phyloP scores from a whole-genome alignment of 73 alveolate species.

The Blepharisma stoltei region DNA sequence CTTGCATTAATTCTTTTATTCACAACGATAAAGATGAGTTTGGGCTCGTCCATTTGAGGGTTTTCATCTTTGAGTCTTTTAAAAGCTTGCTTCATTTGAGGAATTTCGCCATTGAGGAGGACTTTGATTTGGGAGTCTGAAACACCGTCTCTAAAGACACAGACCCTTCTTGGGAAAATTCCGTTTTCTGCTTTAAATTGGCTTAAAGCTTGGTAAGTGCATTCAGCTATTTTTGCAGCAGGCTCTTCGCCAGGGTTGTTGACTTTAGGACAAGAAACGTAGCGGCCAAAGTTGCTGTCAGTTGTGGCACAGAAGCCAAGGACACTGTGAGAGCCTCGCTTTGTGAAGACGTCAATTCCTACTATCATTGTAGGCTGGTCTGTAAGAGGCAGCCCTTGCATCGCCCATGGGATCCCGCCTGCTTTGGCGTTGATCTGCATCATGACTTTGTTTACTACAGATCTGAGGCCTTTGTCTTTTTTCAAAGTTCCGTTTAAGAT shows the following conservation, averaged over 20 bases:
- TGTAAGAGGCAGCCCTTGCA: constrained; percentile 77
- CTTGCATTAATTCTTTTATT: constrained; percentile 70
- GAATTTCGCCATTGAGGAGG: constrained; percentile 55
- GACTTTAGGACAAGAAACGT: constrained; percentile 54
- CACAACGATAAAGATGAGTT: constrained; percentile 45
- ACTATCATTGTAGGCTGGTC: constrained; percentile 79
- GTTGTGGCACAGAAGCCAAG: constrained; percentile 64
- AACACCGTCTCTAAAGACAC: constrained; percentile 76
- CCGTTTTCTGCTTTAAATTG: constrained; percentile 57
- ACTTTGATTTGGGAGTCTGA: constrained; percentile 64
- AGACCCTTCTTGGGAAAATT: constrained; percentile 47
- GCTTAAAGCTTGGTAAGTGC: constrained; percentile 38
- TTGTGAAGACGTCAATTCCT: constrained; percentile 73
- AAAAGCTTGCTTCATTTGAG: constrained; percentile 54
- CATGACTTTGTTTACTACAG: constrained; percentile 86
- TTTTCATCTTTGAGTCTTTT: background rate
- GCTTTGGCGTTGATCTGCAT: constrained; percentile 92
- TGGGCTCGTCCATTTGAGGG: constrained; percentile 31
- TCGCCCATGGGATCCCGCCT: constrained; percentile 97
- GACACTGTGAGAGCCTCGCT: constrained; percentile 52
- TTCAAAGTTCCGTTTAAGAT: constrained; percentile 71
- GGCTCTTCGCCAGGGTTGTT: constrained; percentile 43
- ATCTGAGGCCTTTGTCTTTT: constrained; percentile 78
- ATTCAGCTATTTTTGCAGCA: constrained; percentile 50
- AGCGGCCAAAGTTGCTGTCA: constrained; percentile 53